A percentile compares a stretch with the other conserved stretches of the same genome.
Conservation (phyloP, 129 eudicot species). For the Escallonia herrerae region DNA sequence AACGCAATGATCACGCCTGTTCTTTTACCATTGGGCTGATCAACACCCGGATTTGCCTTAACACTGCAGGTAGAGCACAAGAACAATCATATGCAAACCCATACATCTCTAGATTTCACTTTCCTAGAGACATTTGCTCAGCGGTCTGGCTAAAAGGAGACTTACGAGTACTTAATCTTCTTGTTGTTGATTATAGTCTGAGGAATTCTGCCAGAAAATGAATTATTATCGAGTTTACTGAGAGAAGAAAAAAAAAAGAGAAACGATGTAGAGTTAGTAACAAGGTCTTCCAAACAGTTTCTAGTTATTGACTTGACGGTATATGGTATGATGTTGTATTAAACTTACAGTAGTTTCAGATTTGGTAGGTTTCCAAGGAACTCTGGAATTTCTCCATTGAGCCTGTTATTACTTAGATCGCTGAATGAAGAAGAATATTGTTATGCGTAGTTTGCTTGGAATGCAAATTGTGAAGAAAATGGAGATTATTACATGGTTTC, state of each 20-base stretch:
- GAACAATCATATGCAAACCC: too few species aligned
- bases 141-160: too few species aligned
- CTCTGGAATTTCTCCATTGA: slow-evolving; percentile 9
- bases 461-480: too few species aligned
- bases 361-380: slow-evolving; percentile 14
- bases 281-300: background rate
- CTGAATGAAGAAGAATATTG: slow-evolving; percentile 1
- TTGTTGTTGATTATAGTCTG: slow-evolving; percentile 7
- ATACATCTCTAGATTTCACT: too few species aligned
- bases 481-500: slow-evolving; percentile 5
- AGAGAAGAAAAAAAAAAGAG: background rate
- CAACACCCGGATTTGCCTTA: slow-evolving; percentile 5
- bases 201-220: slow-evolving; percentile 8
- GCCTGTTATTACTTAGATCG: slow-evolving; percentile 14
- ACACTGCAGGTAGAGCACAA: background rate
- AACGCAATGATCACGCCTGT: slow-evolving; percentile 8
- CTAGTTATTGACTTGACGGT: background rate
- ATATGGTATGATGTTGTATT: background rate
- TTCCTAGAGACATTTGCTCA: too few species aligned
- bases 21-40: background rate
- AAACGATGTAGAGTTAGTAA: too few species aligned
- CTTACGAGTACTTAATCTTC: slow-evolving; percentile 3
- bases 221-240: slow-evolving; percentile 5
- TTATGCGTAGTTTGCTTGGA: background rate
- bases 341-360: slow-evolving; percentile 10